Base-by-base conservation (phyloP, 2,329 filamentous ascomycete species). In the Penicillium sp. region DNA sequence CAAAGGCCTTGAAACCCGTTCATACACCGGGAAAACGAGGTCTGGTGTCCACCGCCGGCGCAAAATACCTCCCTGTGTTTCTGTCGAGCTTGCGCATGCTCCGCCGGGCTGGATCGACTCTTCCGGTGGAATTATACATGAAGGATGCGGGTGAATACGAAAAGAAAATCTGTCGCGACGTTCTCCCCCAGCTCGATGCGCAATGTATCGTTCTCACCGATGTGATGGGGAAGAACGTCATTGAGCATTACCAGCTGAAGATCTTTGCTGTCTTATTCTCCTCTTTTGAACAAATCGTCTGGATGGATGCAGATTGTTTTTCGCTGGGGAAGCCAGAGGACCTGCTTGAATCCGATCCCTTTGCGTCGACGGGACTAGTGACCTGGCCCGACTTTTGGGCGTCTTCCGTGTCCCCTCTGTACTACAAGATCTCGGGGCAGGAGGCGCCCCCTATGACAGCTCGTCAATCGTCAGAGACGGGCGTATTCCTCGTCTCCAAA, bases 291-390 rank as follows among this genome's bases (percentile, higher is more conserved):
- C 72, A 81, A 45, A 72, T 80, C 9, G 68, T 83, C 13, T 81
- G 79, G 63, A 73, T 83, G 57, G 80, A 83, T 56, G 76, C 76
- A 47, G 79, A 82, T 56, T 73, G 72, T 51, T 79, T 81, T 56
- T 77, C 79, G 9, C 60, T 74, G 25, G 66, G 70, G 39, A 67
- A 75, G 44, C 73, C 74, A 0, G 66, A 67, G 25, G 50, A 62
- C 4, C 62, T 82, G 11, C 77, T 83, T 53, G 63, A 71, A n/a
- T 65, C 69, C 1, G 73, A 78, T 34, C 76, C 77, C 0, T 82
- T 76, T 61, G 68, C 55, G 5, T 73, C 74, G 2, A 72, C 70
- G 1, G 80, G 80, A 11, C 64, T 82, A 45, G 69, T 83, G 12
- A 73, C 75, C 12, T 83, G 78, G 78, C 79, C 79, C 12, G 80